Percentiles rank a stretch among this genome's conserved stretches.
Evolutionary conservation across 2,329 filamentous ascomycete genomes (phyloP).

Genomic region (Thelonectria discophora): DNA sequence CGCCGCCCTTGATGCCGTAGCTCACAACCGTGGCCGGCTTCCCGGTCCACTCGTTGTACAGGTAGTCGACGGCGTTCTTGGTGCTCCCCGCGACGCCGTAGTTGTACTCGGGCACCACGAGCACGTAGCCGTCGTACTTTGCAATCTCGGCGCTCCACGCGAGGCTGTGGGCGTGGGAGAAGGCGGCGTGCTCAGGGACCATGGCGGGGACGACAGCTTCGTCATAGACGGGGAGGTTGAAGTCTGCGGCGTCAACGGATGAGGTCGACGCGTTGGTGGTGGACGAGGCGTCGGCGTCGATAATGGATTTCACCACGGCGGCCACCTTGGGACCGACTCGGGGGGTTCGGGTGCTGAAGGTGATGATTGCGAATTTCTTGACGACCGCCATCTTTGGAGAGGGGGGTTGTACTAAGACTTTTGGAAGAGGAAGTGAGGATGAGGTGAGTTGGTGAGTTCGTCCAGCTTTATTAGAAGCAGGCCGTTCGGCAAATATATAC

Average conservation of each 20-base stretch:
- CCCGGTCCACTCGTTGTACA: constrained; percentile 61
- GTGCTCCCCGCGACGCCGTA: constrained; percentile 60
- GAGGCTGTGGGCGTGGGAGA: constrained; percentile 52
- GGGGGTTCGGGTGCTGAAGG: too few species aligned
- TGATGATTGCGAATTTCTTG: too few species aligned
- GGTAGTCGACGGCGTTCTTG: constrained; percentile 71
- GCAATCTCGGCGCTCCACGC: constrained; percentile 56
- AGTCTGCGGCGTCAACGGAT: constrained; percentile 21
- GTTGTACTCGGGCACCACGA: constrained; percentile 67
- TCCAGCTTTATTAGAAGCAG: too few species aligned
- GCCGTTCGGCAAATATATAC: too few species aligned
- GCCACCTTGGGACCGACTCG: too few species aligned
- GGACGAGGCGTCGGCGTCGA: too few species aligned
- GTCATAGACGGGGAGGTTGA: constrained; percentile 54
- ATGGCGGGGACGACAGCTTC: constrained; percentile 52
- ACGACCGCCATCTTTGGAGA: too few species aligned
- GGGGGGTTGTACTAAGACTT: too few species aligned
- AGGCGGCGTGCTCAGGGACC: constrained; percentile 47
- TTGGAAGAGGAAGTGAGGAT: too few species aligned
- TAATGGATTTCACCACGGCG: too few species aligned
- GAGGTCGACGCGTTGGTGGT: too few species aligned
- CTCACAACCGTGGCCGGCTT: constrained; percentile 29
- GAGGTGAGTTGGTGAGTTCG: too few species aligned
- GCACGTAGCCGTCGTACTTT: constrained; percentile 57
- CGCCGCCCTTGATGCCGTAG: constrained; percentile 25